phyloP scores from a whole-genome alignment of 345 rosid species.

The Adansonia digitata region DNA sequence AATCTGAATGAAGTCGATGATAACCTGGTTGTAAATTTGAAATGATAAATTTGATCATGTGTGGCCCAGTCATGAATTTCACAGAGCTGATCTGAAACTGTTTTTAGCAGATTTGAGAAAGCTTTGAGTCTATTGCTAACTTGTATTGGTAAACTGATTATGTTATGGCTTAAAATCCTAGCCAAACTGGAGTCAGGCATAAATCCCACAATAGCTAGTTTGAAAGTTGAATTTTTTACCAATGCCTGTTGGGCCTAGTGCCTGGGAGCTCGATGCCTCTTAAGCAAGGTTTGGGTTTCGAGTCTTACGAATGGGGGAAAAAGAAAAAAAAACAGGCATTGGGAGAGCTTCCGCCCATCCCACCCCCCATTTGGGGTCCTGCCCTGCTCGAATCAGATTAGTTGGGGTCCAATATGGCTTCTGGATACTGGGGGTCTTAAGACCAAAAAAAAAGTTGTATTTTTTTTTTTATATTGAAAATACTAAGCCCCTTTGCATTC shows the following conservation, averaged over 20 bases:
- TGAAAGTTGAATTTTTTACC: neutral
- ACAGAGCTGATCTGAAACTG: neutral
- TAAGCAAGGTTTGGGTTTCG: too few species aligned
- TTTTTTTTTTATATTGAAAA: neutral
- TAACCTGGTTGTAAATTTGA: neutral
- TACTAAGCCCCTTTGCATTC: neutral
- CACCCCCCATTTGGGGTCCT: too few species aligned
- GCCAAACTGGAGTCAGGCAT: neutral
- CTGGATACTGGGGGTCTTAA: too few species aligned
- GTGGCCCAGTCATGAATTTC: neutral
- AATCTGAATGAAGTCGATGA: neutral
- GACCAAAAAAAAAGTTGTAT: too few species aligned
- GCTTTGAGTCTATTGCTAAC: neutral
- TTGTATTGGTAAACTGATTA: neutral
- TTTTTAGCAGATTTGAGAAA: too few species aligned
- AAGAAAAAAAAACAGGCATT: too few species aligned
- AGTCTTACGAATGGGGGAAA: too few species aligned
- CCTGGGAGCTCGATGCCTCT: too few species aligned
- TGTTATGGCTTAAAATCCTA: neutral
- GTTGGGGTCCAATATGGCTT: too few species aligned
- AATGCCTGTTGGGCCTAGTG: too few species aligned
- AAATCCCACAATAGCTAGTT: neutral
- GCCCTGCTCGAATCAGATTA: too few species aligned
- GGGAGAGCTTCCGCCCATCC: too few species aligned
- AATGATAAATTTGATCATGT: neutral